Base-by-base conservation (phyloP, 2,329 filamentous ascomycete genomes). In the Graphilbum ipis-grandicollis region DNA sequence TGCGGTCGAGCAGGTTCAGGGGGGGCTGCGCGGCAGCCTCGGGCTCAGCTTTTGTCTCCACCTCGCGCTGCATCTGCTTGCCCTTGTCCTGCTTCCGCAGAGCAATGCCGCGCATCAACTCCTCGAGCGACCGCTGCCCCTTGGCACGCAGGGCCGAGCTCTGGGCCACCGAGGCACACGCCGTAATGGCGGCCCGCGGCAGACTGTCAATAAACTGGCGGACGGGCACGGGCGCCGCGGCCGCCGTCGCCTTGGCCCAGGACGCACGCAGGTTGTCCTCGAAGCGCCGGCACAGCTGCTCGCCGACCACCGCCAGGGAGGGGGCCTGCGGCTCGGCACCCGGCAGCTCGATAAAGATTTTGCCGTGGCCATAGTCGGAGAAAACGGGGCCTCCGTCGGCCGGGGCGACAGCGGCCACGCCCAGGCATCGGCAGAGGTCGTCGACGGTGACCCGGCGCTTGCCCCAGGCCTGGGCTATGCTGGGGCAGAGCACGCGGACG, bases 1-100 rank as follows among this genome's bases (percentile, higher is more conserved):
- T 70, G 34, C 80, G 76, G 52, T 86, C 80, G 39, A 90, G 64
- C 19, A 92, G 69, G 37, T 71, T 72, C 59, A 79, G 74, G 57
- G 75, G 37, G 1, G 34, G 6, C 2, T 26, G 29, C 5, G 33
- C 19, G 8, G 19, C 5, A 10, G 21, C 31, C n/a, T 18, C 8
- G 4, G 37, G 19, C 15, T 30, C 37, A 5, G 32, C n/a, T 15
- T 18, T 7, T 33, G 15, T 9, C 28, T 33, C 31, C 48, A 47
- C 37, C 45, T 35, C 23, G 15, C 19, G n/a, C 33, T 35, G 13
- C 33, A 35, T 29, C n/a, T 28, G 22, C 33, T 34, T 7, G 23
- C 13, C 33, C 26, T 47, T 31, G 9, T 31, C 29, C 45, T 66
- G 56, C 49, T 69, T 65, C 51, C 65, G 68, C 28, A 59, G 49